Conservation (phyloP, 371 early-diverging fungal species). For the Mucor ambiguus region DNA sequence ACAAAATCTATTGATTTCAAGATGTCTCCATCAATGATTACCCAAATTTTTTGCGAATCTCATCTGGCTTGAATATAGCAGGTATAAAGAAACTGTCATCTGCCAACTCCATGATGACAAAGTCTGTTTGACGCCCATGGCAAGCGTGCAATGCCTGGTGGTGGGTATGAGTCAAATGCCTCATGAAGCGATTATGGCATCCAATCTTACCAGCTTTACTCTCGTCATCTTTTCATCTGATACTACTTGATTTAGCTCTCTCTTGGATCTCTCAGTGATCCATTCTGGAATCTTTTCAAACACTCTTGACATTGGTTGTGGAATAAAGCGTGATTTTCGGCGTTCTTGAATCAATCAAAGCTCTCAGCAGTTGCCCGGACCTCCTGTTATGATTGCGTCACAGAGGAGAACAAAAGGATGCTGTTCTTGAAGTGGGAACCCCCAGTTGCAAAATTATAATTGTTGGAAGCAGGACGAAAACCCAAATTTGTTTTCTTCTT, state of each 20-base stretch:
- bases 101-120: background rate
- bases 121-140: background rate
- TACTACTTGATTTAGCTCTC: background rate
- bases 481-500: conserved; percentile 14
- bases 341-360: background rate
- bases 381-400: conserved; percentile 4
- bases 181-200: background rate
- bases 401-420: background rate
- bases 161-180: too few species aligned
- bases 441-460: conserved; percentile 6
- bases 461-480: background rate
- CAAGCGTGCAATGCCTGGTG: background rate
- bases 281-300: background rate
- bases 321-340: background rate
- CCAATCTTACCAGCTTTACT: background rate
- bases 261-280: background rate
- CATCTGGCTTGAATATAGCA: background rate
- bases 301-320: background rate
- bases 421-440: conserved; percentile 4
- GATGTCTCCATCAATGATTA: background rate
- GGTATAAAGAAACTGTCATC: conserved; percentile 3
- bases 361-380: background rate
- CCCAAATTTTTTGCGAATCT: background rate
- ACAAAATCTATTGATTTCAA: background rate
- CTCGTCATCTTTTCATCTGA: background rate